Evolutionary conservation across 2,329 filamentous ascomycete genomes (phyloP), one percentile per base, ranked within the genome.

Genomic region (Dactylellina sp.): DNA sequence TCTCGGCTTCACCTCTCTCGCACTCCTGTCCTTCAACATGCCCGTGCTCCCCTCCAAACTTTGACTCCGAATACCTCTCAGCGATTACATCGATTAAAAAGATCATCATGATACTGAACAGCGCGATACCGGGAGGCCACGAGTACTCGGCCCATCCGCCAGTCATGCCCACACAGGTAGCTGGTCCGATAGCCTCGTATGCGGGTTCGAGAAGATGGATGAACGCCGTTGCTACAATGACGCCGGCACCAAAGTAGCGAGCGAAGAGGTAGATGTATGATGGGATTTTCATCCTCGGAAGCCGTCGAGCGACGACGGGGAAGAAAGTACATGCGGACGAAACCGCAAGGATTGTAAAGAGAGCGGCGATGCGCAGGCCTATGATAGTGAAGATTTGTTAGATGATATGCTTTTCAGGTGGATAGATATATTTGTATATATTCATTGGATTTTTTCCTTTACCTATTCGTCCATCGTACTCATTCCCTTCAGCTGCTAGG

Each of bases 191-290:
- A 85, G 44, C 89, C 88, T 72, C 68, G 35, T 72, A 81, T 0
- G 90, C 89, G 75, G 93, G 90, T 0, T 89, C 92, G 78, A 89
- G 88, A 9, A 93, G 85, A 78, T 90, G 89, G 14, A 91, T 82
- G 76, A 91, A 89, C 0, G 89, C 89, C 0, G 89, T 91, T 0
- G 89, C 87, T 42, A 91, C 86, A 79, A 92, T 88, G 76, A 91
- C 86, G 11, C 89, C 89, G 0, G 89, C 91, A 1, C 89, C 89
- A 76, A 91, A 91, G 81, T 92, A 90, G 76, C 90, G 87, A 78
- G 88, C 89, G 75, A 89, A 83, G 80, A 90, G 89, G 75, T 90
- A 84, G 77, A 90, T 84, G 20, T 81, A 84, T 75, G 84, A 84
- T 59, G 89, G 88, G 62, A 86, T 85, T 57, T 84, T 85, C 63